Evolutionary conservation across 768 basidiomycete species (phyloP), one percentile per base, ranked within the genome.

Genomic region (Mycena crocata): DNA sequence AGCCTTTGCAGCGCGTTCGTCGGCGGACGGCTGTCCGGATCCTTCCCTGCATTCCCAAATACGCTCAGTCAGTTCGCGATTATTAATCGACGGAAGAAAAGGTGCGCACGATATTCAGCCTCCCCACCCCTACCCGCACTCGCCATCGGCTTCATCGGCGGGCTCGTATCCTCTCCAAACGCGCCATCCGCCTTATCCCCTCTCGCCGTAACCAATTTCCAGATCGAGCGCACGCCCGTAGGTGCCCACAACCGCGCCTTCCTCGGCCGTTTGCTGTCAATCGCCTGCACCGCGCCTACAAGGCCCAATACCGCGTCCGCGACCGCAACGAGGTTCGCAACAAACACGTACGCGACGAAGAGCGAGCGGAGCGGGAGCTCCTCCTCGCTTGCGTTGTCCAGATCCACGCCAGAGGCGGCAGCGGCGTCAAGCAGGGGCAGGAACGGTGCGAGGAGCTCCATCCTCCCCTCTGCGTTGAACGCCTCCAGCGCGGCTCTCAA

Each of bases 211-310:
- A 80, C 31, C 37, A 78, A 67, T 66, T 77, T 78, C 69, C 69
- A 75, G 14, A 79, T 52, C 46, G 68, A 57, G 67, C 81, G 49
- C 70, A 88, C 61, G 10, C 84, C 84, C 32, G 79, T 84, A 7
- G 89, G 88, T 17, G 80, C 81, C 83, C 88, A 88, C 28, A 88
- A 68, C 64, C 82, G 76, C 48, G 80, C 81, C 49, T n/a, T n/a
- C n/a, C 67, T 66, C 30, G 69, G 74, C 39, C 85, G 79, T 49
- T 82, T 82, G 49, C 68, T 69, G 21, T 81, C 78, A 0, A 82
- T 80, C n/a, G 73, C 75, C 26, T 76, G 69, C 17, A 87, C 73
- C 1, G 73, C 64, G 51, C 81, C 79, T 48, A 83, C 71, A 34
- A 85, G 74, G 2, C 69, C 69, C 24, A 82, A 65, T 48, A 85